Percentiles rank a stretch among this genome's conserved stretches.
phyloP scores from a whole-genome alignment of 2,329 filamentous ascomycete genomes.

The Tolypocladium ophioglossoides region DNA sequence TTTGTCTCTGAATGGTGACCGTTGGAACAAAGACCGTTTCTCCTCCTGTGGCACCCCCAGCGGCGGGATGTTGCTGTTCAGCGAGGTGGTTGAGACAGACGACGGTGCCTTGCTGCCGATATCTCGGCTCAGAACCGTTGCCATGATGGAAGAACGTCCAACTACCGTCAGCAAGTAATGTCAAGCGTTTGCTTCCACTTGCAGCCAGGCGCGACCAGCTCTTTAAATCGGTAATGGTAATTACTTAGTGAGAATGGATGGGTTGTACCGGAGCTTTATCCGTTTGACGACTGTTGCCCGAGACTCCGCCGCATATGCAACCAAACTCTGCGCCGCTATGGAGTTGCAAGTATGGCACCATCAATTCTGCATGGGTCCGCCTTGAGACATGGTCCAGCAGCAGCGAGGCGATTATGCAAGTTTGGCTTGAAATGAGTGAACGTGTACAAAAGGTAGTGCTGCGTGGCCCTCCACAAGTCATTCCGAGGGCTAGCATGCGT shows the following conservation, averaged over 20 bases:
- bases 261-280: background rate
- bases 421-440: background rate
- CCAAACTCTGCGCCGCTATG: background rate
- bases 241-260: background rate
- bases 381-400: background rate
- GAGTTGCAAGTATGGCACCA: background rate
- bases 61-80: slow-evolving; percentile 9
- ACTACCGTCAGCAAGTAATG: no score
- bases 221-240: background rate
- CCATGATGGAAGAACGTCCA: background rate
- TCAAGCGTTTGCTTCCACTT: background rate
- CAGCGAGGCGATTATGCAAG: background rate
- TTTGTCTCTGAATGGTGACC: slow-evolving; percentile 12
- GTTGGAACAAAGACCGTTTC: slow-evolving; percentile 23
- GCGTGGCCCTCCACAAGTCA: background rate
- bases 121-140: slow-evolving; percentile 5
- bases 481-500: no score
- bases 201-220: background rate
- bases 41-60: slow-evolving; percentile 17
- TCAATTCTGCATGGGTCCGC: background rate
- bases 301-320: background rate
- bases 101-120: slow-evolving; percentile 1
- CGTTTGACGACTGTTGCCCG: background rate
- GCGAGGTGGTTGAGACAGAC: slow-evolving; percentile 3
- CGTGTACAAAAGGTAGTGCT: background rate